Conservation (phyloP, 306 rosid species). For the Cicer bijugum region DNA sequence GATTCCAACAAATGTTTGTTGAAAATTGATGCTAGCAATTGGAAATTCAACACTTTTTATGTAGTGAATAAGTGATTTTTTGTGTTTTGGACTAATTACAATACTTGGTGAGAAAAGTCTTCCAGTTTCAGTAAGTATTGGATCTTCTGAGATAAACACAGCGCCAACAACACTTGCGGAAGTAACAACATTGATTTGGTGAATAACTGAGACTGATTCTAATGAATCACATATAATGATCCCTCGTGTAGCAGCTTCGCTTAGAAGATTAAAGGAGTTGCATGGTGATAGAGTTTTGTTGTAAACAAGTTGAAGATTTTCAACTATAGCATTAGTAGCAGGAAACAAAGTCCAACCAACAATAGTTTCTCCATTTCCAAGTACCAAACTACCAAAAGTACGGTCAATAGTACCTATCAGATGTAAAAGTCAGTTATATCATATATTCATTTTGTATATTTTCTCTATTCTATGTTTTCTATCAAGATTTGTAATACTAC, state of each 20-base stretch:
- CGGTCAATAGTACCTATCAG: slow-evolving; percentile 43
- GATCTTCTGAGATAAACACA: slow-evolving; percentile 49
- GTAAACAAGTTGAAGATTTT: slow-evolving; percentile 39
- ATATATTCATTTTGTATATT: no score
- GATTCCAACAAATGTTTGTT: slow-evolving; percentile 46
- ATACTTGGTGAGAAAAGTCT: slow-evolving; percentile 44
- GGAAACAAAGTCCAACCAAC: slow-evolving; percentile 53
- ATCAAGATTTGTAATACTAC: no score
- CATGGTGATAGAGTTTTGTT: slow-evolving; percentile 47
- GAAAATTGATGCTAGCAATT: slow-evolving; percentile 48
- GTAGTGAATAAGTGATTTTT: slow-evolving; percentile 40
- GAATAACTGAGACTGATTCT: slow-evolving; percentile 19
- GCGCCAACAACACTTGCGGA: slow-evolving; percentile 43
- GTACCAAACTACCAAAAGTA: slow-evolving; percentile 43
- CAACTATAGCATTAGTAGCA: slow-evolving; percentile 39
- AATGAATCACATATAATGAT: slow-evolving; percentile 44
- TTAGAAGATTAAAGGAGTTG: slow-evolving; percentile 41
- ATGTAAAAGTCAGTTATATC: no score
- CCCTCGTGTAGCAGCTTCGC: slow-evolving; percentile 8
- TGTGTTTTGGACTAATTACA: slow-evolving; percentile 50
- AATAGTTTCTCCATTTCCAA: slow-evolving; percentile 49
- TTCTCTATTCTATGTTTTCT: no score
- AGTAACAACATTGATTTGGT: neutral
- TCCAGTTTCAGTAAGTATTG: slow-evolving; percentile 41
- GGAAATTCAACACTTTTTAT: slow-evolving; percentile 29